Percentiles rank a stretch among this genome's conserved stretches.
phyloP scores from a whole-genome alignment of 257 asterid genomes.

The Pogostemon cablin region DNA sequence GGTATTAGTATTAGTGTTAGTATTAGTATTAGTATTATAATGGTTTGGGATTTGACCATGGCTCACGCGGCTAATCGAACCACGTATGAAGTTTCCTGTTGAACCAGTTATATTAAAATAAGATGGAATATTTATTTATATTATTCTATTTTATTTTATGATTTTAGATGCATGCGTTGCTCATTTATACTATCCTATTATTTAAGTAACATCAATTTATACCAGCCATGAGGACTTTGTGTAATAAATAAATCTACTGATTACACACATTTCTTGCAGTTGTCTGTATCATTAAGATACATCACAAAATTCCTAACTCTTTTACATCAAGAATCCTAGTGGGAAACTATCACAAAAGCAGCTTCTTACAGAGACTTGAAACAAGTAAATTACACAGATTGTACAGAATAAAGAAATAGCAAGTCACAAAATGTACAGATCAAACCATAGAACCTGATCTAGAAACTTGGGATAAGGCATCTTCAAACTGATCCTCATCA shows the following conservation, averaged over 20 bases:
- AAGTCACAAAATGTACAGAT: constrained; percentile 24
- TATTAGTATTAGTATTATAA: background rate
- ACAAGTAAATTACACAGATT: constrained; percentile 18
- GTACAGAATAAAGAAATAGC: background rate
- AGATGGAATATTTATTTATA: too few relatives aligned
- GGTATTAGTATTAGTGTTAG: background rate
- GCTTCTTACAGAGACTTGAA: background rate
- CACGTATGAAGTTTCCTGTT: too few relatives aligned
- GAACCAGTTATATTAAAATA: too few relatives aligned
- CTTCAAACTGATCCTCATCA: constrained; percentile 69
- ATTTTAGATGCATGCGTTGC: too few relatives aligned
- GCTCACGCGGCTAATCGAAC: constrained; percentile 12
- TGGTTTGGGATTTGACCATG: constrained; percentile 31
- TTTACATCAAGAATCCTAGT: constrained; percentile 24
- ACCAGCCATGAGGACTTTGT: too few relatives aligned
- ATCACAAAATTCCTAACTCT: constrained; percentile 2
- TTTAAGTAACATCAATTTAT: too few relatives aligned
- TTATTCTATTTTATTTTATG: too few relatives aligned
- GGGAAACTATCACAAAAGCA: constrained; percentile 20
- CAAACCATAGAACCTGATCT: constrained; percentile 33
- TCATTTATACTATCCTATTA: too few relatives aligned
- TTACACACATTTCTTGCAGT: constrained; percentile 25
- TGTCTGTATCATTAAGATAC: constrained; percentile 2
- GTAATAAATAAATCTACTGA: too few relatives aligned
- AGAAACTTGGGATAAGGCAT: constrained; percentile 64